These are phyloP conservation scores for Colletotrichum siamense DNA, from an alignment of 2,329 filamentous ascomycete genomes.

Conservation along the genomic window DNA sequence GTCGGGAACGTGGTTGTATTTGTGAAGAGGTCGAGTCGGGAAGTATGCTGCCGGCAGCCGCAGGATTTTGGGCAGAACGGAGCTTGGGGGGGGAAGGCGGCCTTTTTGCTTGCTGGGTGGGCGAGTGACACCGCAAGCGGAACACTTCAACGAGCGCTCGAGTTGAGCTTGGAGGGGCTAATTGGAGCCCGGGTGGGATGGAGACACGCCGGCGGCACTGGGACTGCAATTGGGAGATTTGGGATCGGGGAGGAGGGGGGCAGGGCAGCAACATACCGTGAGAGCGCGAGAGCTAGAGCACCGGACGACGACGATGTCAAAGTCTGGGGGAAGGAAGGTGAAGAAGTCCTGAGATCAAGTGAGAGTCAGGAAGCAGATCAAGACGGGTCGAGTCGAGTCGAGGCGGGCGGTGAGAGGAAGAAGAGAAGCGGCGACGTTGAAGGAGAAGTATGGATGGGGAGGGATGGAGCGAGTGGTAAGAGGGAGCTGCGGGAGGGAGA, in stretches of 20 bases:
- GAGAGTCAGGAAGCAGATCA: conserved; percentile 14
- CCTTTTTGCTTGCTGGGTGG: background rate
- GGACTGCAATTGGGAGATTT: background rate
- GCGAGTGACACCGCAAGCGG: conserved; percentile 18
- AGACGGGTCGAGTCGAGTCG: conserved; percentile 1
- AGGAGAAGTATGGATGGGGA: conserved; percentile 22
- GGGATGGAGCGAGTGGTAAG: conserved; percentile 18
- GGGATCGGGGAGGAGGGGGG: background rate
- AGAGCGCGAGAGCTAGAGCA: conserved; percentile 4
- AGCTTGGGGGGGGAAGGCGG: background rate
- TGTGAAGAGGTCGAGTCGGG: background rate
- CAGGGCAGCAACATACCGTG: conserved; percentile 10
- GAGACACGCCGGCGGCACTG: background rate
- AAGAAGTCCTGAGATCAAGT: conserved; percentile 21
- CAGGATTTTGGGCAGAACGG: background rate
- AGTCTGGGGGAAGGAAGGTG: conserved; percentile 14
- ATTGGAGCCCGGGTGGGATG: background rate
- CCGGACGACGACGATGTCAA: conserved; percentile 19
- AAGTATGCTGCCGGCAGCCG: background rate
- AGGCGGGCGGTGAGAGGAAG: conserved; percentile 21
- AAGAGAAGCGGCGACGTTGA: conserved; percentile 22
- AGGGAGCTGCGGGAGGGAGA: conserved; percentile 22
- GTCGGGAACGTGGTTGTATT: background rate
- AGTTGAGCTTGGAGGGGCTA: conserved; percentile 3
- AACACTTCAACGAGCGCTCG: background rate